Base-by-base conservation (phyloP, 805 yeast genomes). In the Danielozyma ontarioensis region DNA sequence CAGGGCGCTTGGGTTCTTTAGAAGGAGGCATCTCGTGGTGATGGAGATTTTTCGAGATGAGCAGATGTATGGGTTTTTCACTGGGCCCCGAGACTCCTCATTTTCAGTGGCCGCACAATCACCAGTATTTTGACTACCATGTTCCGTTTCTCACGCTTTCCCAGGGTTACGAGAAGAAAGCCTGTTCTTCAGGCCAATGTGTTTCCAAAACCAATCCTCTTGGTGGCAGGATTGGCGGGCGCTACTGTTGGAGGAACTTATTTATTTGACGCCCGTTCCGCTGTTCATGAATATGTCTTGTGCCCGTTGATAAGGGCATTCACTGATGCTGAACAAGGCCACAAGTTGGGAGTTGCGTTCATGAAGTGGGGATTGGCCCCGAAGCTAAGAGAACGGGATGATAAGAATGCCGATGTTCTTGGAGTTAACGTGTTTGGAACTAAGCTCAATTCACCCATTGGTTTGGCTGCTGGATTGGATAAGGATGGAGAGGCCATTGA, bases 391-490 rank as follows among this genome's bases (percentile, higher is more conserved):
- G 68, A 67, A 30, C 83, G 78, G 39, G 55, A 62, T 22, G 75
- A 69, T 36, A 48, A 45, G 23, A 56, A 53, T n/a, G 67, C 68
- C 11, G 39, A 46, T 2, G 56, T 62, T 3, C 64, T 85, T 41
- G 62, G 71, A 12, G 87, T 81, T 14, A 55, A 69, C 26, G 80
- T 81, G 0, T 84, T 85, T 53, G 87, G 86, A 6, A 59, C 58
- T n/a, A 72, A 67, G 35, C 62, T 90, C 52, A 70, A 71, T 14
- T 80, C 81, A 35, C 97, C 97, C 16, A 67, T 90, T 31, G 97
- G 97, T 11, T 71, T 89, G 48, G 97, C 97, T 31, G 97, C 97
- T 17, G 97, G 97, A 10, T 73, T 90, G 43, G 97, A 90, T 59
- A 90, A 90, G 62, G 81, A 89, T 50, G 97, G 86, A 33, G 95